Percentiles rank a stretch among this genome's conserved stretches.
Evolutionary conservation across 78 protist species (phyloP).

Genomic region (Anaeramoeba flamelloides): DNA sequence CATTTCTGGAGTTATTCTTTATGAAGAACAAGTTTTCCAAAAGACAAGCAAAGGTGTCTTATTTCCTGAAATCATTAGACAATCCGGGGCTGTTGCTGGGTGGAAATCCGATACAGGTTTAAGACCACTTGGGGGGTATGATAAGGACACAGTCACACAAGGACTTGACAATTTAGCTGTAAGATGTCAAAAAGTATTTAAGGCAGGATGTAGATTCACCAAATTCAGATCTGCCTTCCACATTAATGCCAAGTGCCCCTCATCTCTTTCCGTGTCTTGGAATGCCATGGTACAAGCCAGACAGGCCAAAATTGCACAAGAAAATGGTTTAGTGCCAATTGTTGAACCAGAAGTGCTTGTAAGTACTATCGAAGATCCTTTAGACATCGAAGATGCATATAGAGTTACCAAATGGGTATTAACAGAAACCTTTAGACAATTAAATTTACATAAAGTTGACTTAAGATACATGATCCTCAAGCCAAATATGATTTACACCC

Average conservation of each 20-base stretch:
- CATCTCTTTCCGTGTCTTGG: conserved; percentile 44
- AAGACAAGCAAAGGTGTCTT: conserved; percentile 43
- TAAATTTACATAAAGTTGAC: conserved; percentile 23
- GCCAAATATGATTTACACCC: conserved; percentile 76
- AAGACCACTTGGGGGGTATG: conserved; percentile 36
- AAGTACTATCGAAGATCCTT: conserved; percentile 37
- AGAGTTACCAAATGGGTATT: conserved; percentile 14
- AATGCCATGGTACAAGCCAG: conserved; percentile 72
- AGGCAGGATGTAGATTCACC: conserved; percentile 79
- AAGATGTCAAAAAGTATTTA: conserved; percentile 53
- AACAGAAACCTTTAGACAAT: conserved; percentile 18
- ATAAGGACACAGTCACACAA: conserved; percentile 58
- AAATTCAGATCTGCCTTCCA: conserved; percentile 66
- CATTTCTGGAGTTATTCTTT: conserved; percentile 70
- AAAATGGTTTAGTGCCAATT: conserved; percentile 77
- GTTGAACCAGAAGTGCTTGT: conserved; percentile 80
- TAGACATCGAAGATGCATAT: conserved; percentile 22
- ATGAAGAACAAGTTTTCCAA: conserved; percentile 72
- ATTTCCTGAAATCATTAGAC: conserved; percentile 44
- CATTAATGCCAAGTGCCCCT: conserved; percentile 31
- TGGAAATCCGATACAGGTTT: conserved; percentile 66
- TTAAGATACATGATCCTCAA: conserved; percentile 61
- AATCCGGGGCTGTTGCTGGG: conserved; percentile 57
- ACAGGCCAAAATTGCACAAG: conserved; percentile 71
- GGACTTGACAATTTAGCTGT: conserved; percentile 68